phyloP scores from a whole-genome alignment of 148 eudicot species.

The Silene uniflora region DNA sequence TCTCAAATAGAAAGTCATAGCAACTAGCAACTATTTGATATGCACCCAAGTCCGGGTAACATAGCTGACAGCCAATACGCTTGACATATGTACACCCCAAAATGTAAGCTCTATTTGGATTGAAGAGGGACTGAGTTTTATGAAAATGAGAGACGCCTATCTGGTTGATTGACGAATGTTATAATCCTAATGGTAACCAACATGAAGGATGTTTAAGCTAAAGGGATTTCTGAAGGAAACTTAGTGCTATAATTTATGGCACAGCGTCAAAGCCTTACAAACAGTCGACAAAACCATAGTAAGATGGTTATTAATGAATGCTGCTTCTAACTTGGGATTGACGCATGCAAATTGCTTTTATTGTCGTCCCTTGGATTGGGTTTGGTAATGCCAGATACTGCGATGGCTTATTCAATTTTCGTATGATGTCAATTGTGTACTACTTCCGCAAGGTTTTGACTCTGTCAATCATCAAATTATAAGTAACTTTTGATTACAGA shows the following conservation, averaged over 20 bases:
- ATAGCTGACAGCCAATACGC: background rate
- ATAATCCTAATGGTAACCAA: background rate
- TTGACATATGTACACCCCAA: background rate
- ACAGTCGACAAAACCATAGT: slow-evolving; percentile 2
- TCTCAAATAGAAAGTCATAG: background rate
- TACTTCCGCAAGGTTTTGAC: background rate
- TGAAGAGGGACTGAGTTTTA: background rate
- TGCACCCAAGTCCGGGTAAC: no score
- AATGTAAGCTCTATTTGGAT: no score
- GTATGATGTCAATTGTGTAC: background rate
- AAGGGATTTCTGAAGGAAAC: no score
- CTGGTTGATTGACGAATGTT: background rate
- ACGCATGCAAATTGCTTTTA: background rate
- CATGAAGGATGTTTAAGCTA: background rate
- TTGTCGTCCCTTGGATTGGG: background rate
- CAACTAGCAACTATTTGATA: background rate
- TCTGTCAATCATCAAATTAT: background rate
- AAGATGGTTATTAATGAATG: background rate
- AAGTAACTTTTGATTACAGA: background rate
- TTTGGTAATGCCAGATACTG: background rate
- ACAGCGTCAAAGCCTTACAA: background rate
- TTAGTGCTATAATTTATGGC: background rate
- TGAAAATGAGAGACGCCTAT: background rate
- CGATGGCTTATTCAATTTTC: background rate
- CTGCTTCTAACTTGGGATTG: background rate